These are phyloP conservation scores for Anisodus tanguticus DNA, from an alignment of 257 asterid genomes.

Conservation along the genomic window DNA sequence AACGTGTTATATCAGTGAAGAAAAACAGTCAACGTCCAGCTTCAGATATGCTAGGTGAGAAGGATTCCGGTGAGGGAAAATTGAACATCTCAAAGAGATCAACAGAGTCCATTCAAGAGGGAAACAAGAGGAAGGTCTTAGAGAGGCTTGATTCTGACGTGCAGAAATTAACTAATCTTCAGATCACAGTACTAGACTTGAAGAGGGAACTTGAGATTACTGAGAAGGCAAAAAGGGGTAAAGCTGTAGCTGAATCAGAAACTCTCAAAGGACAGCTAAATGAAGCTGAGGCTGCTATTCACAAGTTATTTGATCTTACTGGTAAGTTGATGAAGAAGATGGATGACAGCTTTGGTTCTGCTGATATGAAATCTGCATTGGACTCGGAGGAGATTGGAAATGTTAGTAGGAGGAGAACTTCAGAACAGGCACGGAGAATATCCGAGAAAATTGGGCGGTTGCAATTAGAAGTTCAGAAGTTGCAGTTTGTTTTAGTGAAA, in stretches of 20 bases:
- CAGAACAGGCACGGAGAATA: conserved; percentile 55
- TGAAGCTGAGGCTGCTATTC: conserved; percentile 70
- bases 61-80: conserved; percentile 64
- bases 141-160: conserved; percentile 88
- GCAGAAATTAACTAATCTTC: conserved; percentile 85
- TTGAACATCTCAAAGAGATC: conserved; percentile 63
- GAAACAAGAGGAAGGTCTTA: conserved; percentile 69
- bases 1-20: conserved; percentile 53
- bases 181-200: conserved; percentile 78
- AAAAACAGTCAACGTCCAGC: conserved; percentile 47
- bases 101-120: conserved; percentile 61
- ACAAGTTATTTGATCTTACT: conserved; percentile 73
- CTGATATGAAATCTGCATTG: conserved; percentile 57
- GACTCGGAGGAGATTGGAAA: conserved; percentile 68
- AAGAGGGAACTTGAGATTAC: conserved; percentile 74
- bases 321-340: conserved; percentile 65
- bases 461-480: conserved; percentile 62
- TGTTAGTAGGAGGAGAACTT: conserved; percentile 58
- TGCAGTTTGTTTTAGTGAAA: conserved; percentile 56
- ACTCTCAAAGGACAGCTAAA: conserved; percentile 77
- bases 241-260: conserved; percentile 76
- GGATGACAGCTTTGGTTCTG: conserved; percentile 51
- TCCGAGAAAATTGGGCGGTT: conserved; percentile 59
- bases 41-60: conserved; percentile 46
- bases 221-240: conserved; percentile 78